These are phyloP conservation scores for Phytophthora colocasiae DNA, from an alignment of 352 stramenopile species.

Conservation along the genomic window DNA sequence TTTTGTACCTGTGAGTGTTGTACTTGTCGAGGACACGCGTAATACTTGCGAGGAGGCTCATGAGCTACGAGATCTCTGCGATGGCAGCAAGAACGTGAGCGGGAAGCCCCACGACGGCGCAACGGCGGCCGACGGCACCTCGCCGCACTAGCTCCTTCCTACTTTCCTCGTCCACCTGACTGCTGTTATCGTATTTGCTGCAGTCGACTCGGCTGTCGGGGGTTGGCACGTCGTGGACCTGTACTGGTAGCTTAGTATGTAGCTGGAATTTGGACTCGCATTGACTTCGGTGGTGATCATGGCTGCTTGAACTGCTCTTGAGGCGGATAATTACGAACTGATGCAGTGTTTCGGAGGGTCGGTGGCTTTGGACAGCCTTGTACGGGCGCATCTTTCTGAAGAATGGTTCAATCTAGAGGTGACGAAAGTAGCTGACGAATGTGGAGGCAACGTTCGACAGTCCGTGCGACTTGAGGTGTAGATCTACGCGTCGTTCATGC, in stretches of 20 bases:
- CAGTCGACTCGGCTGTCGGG: neutral
- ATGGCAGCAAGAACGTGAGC: conserved; percentile 24
- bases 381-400: too few species aligned
- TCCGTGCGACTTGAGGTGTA: neutral
- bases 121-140: conserved; percentile 47
- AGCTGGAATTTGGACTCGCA: conserved; percentile 29
- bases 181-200: conserved; percentile 15
- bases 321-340: conserved; percentile 23
- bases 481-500: neutral
- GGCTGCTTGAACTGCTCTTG: neutral
- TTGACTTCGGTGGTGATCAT: conserved; percentile 36
- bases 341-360: neutral
- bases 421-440: neutral
- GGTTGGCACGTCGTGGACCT: conserved; percentile 4
- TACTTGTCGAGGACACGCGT: conserved; percentile 4
- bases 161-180: conserved; percentile 23
- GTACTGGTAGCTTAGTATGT: conserved; percentile 16
- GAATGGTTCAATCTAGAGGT: too few species aligned
- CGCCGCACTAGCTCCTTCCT: conserved; percentile 38
- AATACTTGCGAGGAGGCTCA: neutral
- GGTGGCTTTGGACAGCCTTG: too few species aligned
- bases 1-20: conserved; percentile 7
- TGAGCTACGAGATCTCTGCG: conserved; percentile 26
- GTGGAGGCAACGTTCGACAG: neutral
- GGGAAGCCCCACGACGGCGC: conserved; percentile 35